phyloP scores from a whole-genome alignment of 306 rosid species.

The Gynostemma pentaphyllum region DNA sequence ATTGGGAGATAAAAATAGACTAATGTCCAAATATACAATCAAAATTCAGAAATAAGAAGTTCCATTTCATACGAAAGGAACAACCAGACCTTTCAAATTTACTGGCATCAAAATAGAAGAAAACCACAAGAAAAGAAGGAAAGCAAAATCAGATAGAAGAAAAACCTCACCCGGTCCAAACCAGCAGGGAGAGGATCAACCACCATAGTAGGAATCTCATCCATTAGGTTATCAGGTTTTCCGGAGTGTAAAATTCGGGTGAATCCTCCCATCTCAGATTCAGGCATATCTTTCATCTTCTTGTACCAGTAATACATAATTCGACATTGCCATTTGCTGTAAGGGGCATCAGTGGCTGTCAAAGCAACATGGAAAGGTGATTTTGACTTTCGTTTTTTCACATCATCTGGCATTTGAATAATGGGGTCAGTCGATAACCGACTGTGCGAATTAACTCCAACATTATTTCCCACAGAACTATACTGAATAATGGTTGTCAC shows the following conservation, averaged over 20 bases:
- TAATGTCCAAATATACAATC: no score
- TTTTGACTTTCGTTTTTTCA: slow-evolving; percentile 38
- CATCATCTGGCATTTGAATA: slow-evolving; percentile 57
- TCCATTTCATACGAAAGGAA: not conserved
- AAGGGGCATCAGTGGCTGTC: slow-evolving; percentile 85
- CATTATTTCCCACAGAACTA: slow-evolving; percentile 32
- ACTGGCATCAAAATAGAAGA: not conserved
- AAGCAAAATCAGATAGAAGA: not conserved
- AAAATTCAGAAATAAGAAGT: not conserved
- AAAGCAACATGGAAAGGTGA: slow-evolving; percentile 72
- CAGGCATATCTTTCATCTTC: slow-evolving; percentile 48
- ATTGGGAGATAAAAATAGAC: no score
- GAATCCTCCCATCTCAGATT: slow-evolving; percentile 94
- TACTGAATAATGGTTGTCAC: slow-evolving; percentile 46
- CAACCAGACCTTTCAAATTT: not conserved
- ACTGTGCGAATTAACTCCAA: slow-evolving; percentile 13
- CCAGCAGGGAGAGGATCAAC: slow-evolving; percentile 96
- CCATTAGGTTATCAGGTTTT: slow-evolving; percentile 81
- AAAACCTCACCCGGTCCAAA: slow-evolving; percentile 64
- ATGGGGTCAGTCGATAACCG: slow-evolving; percentile 48
- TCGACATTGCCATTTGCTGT: slow-evolving; percentile 90
- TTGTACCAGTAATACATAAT: slow-evolving; percentile 94
- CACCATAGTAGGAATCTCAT: slow-evolving; percentile 87
- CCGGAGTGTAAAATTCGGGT: slow-evolving; percentile 94
- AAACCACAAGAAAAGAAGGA: not conserved